These are phyloP conservation scores for Tolypocladium tundrense DNA, from an alignment of 2,329 filamentous ascomycete genomes.

Conservation along the genomic window DNA sequence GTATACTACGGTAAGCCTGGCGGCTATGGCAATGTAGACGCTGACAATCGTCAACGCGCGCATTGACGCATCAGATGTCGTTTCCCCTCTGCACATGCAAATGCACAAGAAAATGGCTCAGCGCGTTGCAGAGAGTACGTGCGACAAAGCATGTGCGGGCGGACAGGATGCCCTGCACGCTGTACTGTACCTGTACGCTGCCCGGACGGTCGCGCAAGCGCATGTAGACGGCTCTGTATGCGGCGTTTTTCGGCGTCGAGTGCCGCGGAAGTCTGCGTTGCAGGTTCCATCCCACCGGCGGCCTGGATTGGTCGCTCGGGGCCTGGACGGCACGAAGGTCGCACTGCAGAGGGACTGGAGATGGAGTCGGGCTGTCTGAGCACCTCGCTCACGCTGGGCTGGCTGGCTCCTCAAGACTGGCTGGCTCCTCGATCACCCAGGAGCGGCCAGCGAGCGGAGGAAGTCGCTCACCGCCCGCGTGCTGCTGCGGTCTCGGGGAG, in stretches of 20 bases:
- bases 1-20: not conserved
- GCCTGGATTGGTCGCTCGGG: not conserved
- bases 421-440: too few relatives aligned
- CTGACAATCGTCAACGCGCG: not conserved
- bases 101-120: not conserved
- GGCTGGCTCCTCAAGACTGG: too few relatives aligned
- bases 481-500: conserved; percentile 4
- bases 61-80: not conserved
- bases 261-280: not conserved
- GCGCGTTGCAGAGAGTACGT: not conserved
- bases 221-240: not conserved
- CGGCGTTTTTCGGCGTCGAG: not conserved
- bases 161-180: not conserved
- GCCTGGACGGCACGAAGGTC: not conserved
- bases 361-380: too few relatives aligned
- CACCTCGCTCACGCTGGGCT: too few relatives aligned
- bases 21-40: not conserved
- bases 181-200: not conserved
- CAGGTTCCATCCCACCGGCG: not conserved
- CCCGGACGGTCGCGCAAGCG: not conserved
- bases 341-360: not conserved
- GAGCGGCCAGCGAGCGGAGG: not conserved
- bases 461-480: not conserved
- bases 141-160: not conserved
- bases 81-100: not conserved